These are phyloP conservation scores for Polyplosphaeria fusca DNA, from an alignment of 495 filamentous ascomycete species.

Conservation along the genomic window DNA sequence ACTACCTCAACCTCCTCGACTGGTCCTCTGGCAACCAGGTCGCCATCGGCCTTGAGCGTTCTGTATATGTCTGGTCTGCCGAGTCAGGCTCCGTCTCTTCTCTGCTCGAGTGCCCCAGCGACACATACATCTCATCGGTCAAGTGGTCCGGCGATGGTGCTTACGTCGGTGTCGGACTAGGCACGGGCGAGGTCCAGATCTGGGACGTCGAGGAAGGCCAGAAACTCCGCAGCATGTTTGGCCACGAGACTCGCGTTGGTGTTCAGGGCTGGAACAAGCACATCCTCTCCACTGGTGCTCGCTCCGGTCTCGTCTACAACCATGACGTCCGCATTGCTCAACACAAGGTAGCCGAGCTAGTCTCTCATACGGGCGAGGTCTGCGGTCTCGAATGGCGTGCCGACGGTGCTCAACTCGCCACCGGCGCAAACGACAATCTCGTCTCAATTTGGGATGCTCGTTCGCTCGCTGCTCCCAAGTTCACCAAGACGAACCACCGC, in stretches of 20 bases:
- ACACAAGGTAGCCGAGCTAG: slow-evolving; percentile 95
- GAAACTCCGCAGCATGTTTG: slow-evolving; percentile 97
- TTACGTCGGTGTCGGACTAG: slow-evolving; percentile 92
- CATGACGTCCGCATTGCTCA: slow-evolving; percentile 97
- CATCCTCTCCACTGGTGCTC: slow-evolving; percentile 87
- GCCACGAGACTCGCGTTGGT: slow-evolving; percentile 92
- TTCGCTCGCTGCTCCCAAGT: slow-evolving; percentile 87
- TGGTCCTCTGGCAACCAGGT: slow-evolving; percentile 98
- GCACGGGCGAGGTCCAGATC: slow-evolving; percentile 95
- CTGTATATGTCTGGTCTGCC: slow-evolving; percentile 98
- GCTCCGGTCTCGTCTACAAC: slow-evolving; percentile 95
- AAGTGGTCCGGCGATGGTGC: slow-evolving; percentile 98
- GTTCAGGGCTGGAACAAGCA: slow-evolving; percentile 99
- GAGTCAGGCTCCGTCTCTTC: slow-evolving; percentile 83
- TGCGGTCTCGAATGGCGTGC: slow-evolving; percentile 97
- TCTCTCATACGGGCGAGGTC: slow-evolving; percentile 94
- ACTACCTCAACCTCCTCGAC: slow-evolving; percentile 97
- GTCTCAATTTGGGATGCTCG: slow-evolving; percentile 99
- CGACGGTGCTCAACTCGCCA: slow-evolving; percentile 93
- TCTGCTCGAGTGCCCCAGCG: slow-evolving; percentile 77
- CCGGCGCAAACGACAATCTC: slow-evolving; percentile 96
- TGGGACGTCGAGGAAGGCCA: slow-evolving; percentile 96
- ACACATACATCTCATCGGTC: slow-evolving; percentile 96
- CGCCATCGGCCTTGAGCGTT: slow-evolving; percentile 93
- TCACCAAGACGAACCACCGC: slow-evolving; percentile 98